Base-by-base conservation (phyloP, 352 stramenopile genomes). In the Globisporangium spiculum region DNA sequence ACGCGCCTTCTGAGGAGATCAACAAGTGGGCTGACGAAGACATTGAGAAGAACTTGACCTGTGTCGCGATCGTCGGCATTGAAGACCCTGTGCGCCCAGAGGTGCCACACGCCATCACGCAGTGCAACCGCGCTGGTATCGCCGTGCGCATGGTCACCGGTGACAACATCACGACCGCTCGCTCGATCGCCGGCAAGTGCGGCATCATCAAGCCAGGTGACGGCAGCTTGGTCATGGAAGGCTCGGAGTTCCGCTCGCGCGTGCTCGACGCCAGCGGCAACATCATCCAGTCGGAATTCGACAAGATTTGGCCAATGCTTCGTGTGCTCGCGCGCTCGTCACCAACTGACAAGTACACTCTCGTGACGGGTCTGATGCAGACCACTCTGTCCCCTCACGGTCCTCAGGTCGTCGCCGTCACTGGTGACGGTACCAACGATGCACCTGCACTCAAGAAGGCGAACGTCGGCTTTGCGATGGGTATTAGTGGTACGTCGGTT, bases 391-490 rank as follows among this genome's bases (percentile, higher is more conserved):
- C 71, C 27, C 81, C 79, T 32, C 75, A 89, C 61, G 81, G 79
- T 9, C 75, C 71, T 64, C 86, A 98, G 75, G 92, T 99, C 56
- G 96, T 98, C 63, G 95, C 92, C 63, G 93, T 98, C n/a, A 98
- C 96, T 26, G 95, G 96, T 61, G 96, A 99, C 73, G 96, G 96
- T 58, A 98, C 95, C 0, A 99, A 99, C 78, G 96, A 99, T 73
- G 95, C 89, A 24, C 95, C 96, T 61, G 96, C 95, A 36, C 76
- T 99, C 14, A 98, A 98, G 73, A 91, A 93, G 62, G 94, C 94
- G n/a, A 94, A 98, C 81, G 95, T 99, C 26, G 95, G 96, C 58
- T 90, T 99, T 65, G 91, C 93, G 8, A 99, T 98, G 96, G 94
- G 94, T 57, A 88, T 98, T 52, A 93, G 83, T 44, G 92, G 94